Percentiles rank a stretch among this genome's conserved stretches.
phyloP scores from a whole-genome alignment of 2,329 filamentous ascomycete genomes.

The Arachnomyces sp. region DNA sequence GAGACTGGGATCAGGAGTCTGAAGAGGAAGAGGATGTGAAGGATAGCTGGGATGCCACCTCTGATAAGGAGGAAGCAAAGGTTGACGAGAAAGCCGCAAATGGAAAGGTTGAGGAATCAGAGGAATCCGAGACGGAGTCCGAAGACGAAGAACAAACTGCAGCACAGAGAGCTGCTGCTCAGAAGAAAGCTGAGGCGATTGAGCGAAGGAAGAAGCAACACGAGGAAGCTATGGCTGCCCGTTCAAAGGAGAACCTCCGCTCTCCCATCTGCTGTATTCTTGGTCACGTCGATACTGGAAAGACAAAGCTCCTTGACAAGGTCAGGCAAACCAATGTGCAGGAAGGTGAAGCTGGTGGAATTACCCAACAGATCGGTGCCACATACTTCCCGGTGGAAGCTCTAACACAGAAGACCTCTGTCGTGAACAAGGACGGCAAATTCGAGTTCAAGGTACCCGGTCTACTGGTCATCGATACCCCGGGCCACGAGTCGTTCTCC shows the following conservation, averaged over 20 bases:
- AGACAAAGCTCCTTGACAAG: slow-evolving; percentile 98
- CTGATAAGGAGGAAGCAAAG: slow-evolving; percentile 43
- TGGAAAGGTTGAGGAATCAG: slow-evolving; percentile 29
- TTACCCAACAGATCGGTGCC: slow-evolving; percentile 98
- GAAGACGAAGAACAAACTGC: slow-evolving; percentile 70
- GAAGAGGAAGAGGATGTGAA: slow-evolving; percentile 72
- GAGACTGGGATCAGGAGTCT: slow-evolving; percentile 82
- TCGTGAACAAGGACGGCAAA: slow-evolving; percentile 80
- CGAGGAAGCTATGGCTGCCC: slow-evolving; percentile 81
- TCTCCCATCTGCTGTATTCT: slow-evolving; percentile 99
- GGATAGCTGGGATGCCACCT: slow-evolving; percentile 80
- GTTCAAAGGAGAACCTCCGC: slow-evolving; percentile 87
- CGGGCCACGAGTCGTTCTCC: slow-evolving; percentile 99
- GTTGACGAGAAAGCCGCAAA: slow-evolving; percentile 19
- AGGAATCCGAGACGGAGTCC: slow-evolving; percentile 48
- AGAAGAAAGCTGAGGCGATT: slow-evolving; percentile 79
- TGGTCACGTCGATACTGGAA: slow-evolving; percentile 98
- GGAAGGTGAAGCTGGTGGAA: slow-evolving; percentile 97
- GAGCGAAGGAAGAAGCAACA: slow-evolving; percentile 83
- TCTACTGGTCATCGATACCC: slow-evolving; percentile 93
- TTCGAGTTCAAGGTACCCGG: slow-evolving; percentile 98
- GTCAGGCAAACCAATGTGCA: slow-evolving; percentile 97
- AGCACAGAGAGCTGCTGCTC: slow-evolving; percentile 61
- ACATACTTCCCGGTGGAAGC: slow-evolving; percentile 98
- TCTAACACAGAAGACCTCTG: slow-evolving; percentile 81